phyloP scores from a whole-genome alignment of 139 green algal species.

The Coccomyxa sp. region DNA sequence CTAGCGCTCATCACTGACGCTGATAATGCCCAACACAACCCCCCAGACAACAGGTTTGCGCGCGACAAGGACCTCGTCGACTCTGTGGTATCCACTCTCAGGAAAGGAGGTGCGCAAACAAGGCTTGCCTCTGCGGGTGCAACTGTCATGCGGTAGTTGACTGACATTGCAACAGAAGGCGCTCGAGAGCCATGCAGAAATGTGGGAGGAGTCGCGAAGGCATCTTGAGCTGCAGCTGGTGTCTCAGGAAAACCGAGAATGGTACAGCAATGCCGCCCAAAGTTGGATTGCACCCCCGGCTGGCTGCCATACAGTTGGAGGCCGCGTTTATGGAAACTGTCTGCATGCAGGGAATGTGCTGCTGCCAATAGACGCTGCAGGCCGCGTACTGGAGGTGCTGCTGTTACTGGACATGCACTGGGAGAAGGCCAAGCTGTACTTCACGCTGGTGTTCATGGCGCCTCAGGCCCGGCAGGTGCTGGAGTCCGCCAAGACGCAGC shows the following conservation, averaged over 20 bases:
- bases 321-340: too few relatives aligned
- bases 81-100: slow-evolving; percentile 38
- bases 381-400: slow-evolving; percentile 86
- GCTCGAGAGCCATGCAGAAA: too few relatives aligned
- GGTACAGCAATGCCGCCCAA: too few relatives aligned
- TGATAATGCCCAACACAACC: slow-evolving; percentile 20
- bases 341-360: slow-evolving; percentile 69
- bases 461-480: slow-evolving; percentile 58
- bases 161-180: too few relatives aligned
- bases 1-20: slow-evolving; percentile 75
- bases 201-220: too few relatives aligned
- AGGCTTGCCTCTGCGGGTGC: too few relatives aligned
- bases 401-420: slow-evolving; percentile 80
- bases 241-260: too few relatives aligned
- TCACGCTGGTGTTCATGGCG: slow-evolving; percentile 72
- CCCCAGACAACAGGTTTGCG: slow-evolving; percentile 8
- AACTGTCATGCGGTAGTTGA: too few relatives aligned
- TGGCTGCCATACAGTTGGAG: too few relatives aligned
- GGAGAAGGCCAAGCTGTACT: slow-evolving; percentile 47
- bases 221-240: too few relatives aligned
- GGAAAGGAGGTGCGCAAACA: slow-evolving; percentile 29
- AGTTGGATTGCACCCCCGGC: too few relatives aligned
- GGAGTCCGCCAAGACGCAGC: slow-evolving; percentile 66
- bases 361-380: slow-evolving; percentile 82
- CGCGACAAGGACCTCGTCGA: slow-evolving; percentile 50